Evolutionary conservation across 495 filamentous ascomycete genomes (phyloP).

Genomic region (Recurvomyces mirabilis): DNA sequence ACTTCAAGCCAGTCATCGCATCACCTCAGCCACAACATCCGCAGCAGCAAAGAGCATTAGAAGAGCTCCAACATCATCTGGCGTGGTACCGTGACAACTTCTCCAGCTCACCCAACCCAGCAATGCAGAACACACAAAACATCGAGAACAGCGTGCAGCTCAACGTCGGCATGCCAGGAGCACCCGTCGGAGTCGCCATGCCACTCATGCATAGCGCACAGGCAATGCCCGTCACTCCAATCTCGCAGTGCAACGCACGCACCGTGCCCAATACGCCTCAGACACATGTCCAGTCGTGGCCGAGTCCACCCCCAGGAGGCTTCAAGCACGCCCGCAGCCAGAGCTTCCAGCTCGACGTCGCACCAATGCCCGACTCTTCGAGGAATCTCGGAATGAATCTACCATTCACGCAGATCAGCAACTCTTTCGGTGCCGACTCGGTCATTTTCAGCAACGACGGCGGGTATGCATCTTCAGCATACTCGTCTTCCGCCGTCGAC

Average conservation of each 20-base stretch:
- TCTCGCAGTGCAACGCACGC: conserved; percentile 11
- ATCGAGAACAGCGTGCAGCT: neutral
- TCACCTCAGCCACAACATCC: conserved; percentile 16
- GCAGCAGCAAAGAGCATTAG: conserved; percentile 17
- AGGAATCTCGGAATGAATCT: neutral
- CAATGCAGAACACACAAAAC: neutral
- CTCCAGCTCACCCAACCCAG: conserved; percentile 5
- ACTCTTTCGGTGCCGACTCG: neutral
- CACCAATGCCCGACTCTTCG: conserved; percentile 34
- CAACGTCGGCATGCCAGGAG: neutral
- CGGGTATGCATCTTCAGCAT: conserved; percentile 14
- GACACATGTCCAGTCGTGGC: conserved; percentile 10
- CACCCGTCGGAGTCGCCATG: neutral
- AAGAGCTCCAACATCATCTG: conserved; percentile 30
- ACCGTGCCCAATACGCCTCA: conserved; percentile 18
- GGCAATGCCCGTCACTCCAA: conserved; percentile 6
- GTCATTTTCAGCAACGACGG: conserved; percentile 6
- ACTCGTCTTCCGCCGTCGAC: conserved; percentile 16
- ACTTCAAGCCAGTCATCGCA: conserved; percentile 15
- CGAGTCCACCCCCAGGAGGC: conserved; percentile 14
- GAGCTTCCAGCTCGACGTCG: conserved; percentile 33
- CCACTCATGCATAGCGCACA: neutral
- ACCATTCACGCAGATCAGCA: neutral
- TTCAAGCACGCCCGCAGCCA: conserved; percentile 19
- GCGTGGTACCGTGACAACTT: conserved; percentile 19